Base-by-base conservation (phyloP, 768 basidiomycete genomes). In the Tylopilus rubrobrunneus region DNA sequence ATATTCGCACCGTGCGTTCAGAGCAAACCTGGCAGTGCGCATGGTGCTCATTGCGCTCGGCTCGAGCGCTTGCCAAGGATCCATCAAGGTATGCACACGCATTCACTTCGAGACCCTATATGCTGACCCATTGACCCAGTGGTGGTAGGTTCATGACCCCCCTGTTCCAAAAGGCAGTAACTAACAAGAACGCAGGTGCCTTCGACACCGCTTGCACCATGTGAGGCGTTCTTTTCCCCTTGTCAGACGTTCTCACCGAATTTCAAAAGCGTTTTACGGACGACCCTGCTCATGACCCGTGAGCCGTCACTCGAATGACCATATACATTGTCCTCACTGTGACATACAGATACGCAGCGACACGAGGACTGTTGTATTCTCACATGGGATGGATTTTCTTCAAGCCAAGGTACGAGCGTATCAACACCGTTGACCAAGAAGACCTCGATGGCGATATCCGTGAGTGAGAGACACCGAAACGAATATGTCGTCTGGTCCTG, bases 311-410 rank as follows among this genome's bases (percentile, higher is more conserved):
- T 29, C 37, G 28, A 33, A 27, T 31, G 7, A 23, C 11, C 33
- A 42, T 25, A 25, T 21, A 8, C 1, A 28, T 21, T 42, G 28
- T 43, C n/a, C 41, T 45, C 21, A 29, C 40, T 19, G 17, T 19
- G 3, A 45, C 31, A 15, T 21, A 56, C 25, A 56, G 55, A n/a
- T 56, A 56, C 10, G 54, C 56, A 4, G 55, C 55, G 2, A 56
- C 56, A 25, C 47, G 47, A 56, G 43, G 56, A 7, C 28, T 56
- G 9, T 41, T 56, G 7, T 49, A 56, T 15, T 56, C 56, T 11
- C 56, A 56, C 39, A 56, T 56, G 43, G 56, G 56, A 34, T 56
- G 56, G 37, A 49, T 56, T 25, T 56, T 56, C 47, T 56, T 56
- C 54, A 56, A 56, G 6, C 47, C 46, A 49, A 56, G 11, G 39